phyloP scores from a whole-genome alignment of 78 protist genomes.

The Andalucia godoyi region DNA sequence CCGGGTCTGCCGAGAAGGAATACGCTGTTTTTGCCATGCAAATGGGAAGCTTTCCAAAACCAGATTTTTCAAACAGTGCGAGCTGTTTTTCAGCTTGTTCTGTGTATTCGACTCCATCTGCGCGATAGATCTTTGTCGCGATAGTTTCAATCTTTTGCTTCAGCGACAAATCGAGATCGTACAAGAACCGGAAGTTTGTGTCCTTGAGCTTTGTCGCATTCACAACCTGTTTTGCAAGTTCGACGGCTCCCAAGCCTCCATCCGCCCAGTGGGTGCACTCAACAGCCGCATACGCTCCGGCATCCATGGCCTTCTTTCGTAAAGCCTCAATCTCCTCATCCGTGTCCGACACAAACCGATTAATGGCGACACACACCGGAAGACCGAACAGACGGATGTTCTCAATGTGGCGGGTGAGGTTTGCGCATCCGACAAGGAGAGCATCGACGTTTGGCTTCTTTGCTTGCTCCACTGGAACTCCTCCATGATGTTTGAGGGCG shows the following conservation, averaged over 20 bases:
- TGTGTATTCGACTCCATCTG: constrained; percentile 59
- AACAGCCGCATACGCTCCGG: constrained; percentile 80
- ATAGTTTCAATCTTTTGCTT: constrained; percentile 77
- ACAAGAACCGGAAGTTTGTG: constrained; percentile 55
- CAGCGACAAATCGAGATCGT: constrained; percentile 53
- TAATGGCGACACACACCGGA: constrained; percentile 80
- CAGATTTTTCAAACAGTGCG: constrained; percentile 42
- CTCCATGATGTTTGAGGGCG: constrained; percentile 93
- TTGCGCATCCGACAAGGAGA: constrained; percentile 36
- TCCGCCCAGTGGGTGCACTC: constrained; percentile 73
- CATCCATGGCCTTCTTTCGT: constrained; percentile 10
- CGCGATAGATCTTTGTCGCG: constrained; percentile 77
- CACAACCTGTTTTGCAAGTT: constrained; percentile 64
- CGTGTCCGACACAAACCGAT: constrained; percentile 63
- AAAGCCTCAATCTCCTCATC: constrained; percentile 43
- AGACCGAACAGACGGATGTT: constrained; percentile 73
- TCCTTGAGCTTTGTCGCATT: constrained; percentile 41
- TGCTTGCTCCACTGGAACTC: constrained; percentile 14
- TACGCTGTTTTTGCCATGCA: constrained; percentile 97
- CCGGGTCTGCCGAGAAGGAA: constrained; percentile 71
- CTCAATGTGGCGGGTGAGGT: constrained; percentile 49
- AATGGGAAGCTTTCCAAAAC: constrained; percentile 77
- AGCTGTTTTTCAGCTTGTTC: constrained; percentile 53
- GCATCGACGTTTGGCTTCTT: neutral
- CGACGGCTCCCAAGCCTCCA: constrained; percentile 82